These are phyloP conservation scores for Aspergillus ostianus DNA, from an alignment of 495 filamentous ascomycete genomes.

Conservation along the genomic window DNA sequence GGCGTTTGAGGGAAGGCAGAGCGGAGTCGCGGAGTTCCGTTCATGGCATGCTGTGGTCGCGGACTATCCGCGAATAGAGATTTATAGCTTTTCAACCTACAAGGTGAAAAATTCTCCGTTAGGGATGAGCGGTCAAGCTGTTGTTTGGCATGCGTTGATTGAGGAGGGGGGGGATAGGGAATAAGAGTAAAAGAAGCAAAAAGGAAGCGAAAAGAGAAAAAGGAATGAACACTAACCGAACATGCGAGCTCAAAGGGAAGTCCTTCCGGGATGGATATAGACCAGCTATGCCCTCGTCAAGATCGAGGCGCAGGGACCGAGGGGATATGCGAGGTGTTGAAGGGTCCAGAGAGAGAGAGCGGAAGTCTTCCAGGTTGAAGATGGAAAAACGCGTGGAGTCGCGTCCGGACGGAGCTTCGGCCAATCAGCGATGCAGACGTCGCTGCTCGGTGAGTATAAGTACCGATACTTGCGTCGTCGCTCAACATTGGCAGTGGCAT, in stretches of 20 bases:
- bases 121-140: not conserved
- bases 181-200: too few relatives aligned
- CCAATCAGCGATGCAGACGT: constrained; percentile 13
- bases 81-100: not conserved
- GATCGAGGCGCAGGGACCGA: too few relatives aligned
- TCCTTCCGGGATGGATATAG: too few relatives aligned
- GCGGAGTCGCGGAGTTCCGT: constrained; percentile 68
- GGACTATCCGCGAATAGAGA: constrained; percentile 19
- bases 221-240: too few relatives aligned
- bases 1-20: constrained; percentile 71
- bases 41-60: constrained; percentile 63
- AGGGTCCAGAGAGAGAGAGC: constrained; percentile 11
- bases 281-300: not conserved
- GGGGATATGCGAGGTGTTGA: not conserved
- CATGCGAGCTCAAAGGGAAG: too few relatives aligned
- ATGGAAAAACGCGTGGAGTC: constrained; percentile 16
- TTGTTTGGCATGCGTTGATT: not conserved
- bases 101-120: not conserved
- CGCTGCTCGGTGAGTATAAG: not conserved
- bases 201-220: too few relatives aligned
- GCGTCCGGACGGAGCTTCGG: constrained; percentile 15
- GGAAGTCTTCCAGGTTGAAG: too few relatives aligned
- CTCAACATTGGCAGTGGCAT: not conserved
- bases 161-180: not conserved
- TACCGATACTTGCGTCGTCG: not conserved